Conservation (phyloP, 129 eudicot species). For the Flaveria trinervia region DNA sequence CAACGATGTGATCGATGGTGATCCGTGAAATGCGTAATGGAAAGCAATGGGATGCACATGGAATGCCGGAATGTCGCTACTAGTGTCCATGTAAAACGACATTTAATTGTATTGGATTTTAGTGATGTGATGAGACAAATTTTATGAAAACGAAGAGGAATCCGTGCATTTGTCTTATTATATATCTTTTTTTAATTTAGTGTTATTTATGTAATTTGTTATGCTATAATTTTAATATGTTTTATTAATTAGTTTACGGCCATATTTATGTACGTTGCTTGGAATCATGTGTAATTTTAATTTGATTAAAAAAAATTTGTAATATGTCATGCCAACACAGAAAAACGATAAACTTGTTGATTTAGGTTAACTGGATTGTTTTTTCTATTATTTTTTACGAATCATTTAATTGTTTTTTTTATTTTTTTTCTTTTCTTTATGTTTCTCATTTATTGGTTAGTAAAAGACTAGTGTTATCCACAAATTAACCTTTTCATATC, state of each 20-base stretch:
- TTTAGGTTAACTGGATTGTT: too few species aligned
- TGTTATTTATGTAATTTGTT: background rate
- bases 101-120: constrained; percentile 15
- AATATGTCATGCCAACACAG: too few species aligned
- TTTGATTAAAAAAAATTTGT: too few species aligned
- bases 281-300: too few species aligned
- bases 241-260: background rate
- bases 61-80: constrained; percentile 27
- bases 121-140: constrained; percentile 23
- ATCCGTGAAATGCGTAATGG: constrained; percentile 6
- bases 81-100: constrained; percentile 34
- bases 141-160: constrained; percentile 16
- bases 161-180: constrained; percentile 1
- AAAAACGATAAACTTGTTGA: too few species aligned
- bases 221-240: background rate
- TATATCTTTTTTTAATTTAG: background rate
- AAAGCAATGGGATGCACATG: constrained; percentile 40
- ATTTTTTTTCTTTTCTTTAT: too few species aligned
- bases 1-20: constrained; percentile 22
- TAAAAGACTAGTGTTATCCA: too few species aligned
- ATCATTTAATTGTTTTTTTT: too few species aligned
- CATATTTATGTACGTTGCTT: too few species aligned
- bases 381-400: too few species aligned
- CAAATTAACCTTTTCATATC: too few species aligned
- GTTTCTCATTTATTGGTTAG: too few species aligned